A percentile compares a stretch with the other conserved stretches of the same genome.
These are phyloP conservation scores for Eugenia klotzschiana DNA, from an alignment of 441 rosid genomes.

Conservation along the genomic window DNA sequence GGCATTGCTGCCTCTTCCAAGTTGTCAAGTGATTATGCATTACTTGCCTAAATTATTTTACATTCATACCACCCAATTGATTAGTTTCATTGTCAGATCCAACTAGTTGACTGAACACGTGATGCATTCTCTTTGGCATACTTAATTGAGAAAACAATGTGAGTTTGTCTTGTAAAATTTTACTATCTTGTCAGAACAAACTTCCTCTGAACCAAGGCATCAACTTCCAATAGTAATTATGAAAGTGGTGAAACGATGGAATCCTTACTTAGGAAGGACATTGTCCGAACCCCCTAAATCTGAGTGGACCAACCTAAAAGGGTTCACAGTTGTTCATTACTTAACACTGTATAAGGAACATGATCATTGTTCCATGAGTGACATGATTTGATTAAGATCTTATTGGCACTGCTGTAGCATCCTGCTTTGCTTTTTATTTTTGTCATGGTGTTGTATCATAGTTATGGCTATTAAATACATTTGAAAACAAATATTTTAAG, in stretches of 20 bases:
- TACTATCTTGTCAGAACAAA: neutral
- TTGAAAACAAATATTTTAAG: neutral
- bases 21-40: neutral
- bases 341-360: neutral
- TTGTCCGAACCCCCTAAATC: neutral
- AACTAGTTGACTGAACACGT: neutral
- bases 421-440: neutral
- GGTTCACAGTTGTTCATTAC: neutral
- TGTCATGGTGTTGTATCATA: neutral
- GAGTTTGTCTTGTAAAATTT: neutral
- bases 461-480: neutral
- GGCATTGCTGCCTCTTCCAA: neutral
- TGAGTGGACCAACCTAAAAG: neutral
- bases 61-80: neutral
- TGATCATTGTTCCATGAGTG: neutral
- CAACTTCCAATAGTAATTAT: neutral
- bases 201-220: neutral
- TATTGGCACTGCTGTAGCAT: neutral
- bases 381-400: neutral
- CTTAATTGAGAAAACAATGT: neutral
- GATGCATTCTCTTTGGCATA: neutral
- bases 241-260: neutral
- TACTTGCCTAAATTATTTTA: neutral
- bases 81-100: neutral
- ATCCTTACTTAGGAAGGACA: neutral